Evolutionary conservation across 768 basidiomycete species (phyloP).

Genomic region (Lentinula raphanica): DNA sequence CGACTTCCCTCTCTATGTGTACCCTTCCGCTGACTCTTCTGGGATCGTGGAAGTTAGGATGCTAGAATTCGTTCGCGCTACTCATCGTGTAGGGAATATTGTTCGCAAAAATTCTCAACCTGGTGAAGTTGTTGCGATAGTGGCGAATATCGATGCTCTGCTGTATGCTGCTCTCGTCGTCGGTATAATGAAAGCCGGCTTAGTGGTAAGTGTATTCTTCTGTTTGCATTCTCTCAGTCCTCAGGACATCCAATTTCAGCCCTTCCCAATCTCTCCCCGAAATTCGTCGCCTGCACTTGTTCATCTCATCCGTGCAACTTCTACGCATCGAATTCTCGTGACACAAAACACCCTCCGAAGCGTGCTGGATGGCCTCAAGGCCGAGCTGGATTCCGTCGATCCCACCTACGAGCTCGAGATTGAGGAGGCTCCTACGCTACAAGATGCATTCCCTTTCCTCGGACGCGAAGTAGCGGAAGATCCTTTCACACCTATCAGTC

Average conservation of each 20-base stretch:
- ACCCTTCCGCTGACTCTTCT: slow-evolving; percentile 16
- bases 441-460: slow-evolving; percentile 22
- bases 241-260: slow-evolving; percentile 14
- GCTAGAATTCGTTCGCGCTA: slow-evolving; percentile 23
- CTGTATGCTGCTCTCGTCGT: slow-evolving; percentile 21
- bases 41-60: slow-evolving; percentile 16
- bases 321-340: slow-evolving; percentile 25
- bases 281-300: slow-evolving; percentile 29
- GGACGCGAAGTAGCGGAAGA: slow-evolving; percentile 16
- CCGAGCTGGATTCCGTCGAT: slow-evolving; percentile 7
- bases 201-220: slow-evolving; percentile 22
- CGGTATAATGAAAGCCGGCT: slow-evolving; percentile 23
- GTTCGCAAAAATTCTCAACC: slow-evolving; percentile 12
- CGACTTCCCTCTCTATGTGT: slow-evolving; percentile 24
- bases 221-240: neutral
- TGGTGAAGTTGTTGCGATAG: slow-evolving; percentile 24
- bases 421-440: slow-evolving; percentile 14
- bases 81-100: slow-evolving; percentile 23
- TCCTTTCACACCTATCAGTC: slow-evolving; percentile 8
- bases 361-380: slow-evolving; percentile 18
- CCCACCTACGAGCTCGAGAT: slow-evolving; percentile 8
- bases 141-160: slow-evolving; percentile 26
- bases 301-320: slow-evolving; percentile 25
- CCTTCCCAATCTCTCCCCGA: slow-evolving; percentile 33
- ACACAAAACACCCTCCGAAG: slow-evolving; percentile 19